phyloP scores from a whole-genome alignment of 164 flowering plant species.

The Aristolochia californica region DNA sequence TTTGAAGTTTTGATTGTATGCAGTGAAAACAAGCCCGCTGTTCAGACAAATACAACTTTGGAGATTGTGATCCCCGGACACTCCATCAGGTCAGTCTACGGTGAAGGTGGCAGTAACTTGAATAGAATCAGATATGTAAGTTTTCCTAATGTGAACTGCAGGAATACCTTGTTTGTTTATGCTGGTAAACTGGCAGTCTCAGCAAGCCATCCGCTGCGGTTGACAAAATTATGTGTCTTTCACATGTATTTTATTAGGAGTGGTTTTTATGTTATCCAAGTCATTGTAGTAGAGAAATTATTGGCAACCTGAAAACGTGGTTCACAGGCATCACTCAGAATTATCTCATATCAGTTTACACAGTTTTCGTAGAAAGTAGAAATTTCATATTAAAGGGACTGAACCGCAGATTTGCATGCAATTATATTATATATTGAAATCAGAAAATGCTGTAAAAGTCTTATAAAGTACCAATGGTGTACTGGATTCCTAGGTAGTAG shows the following conservation, averaged over 20 bases:
- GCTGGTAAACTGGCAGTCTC: too few species aligned
- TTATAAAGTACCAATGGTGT: not conserved
- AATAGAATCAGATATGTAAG: constrained; percentile 67
- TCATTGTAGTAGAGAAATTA: not conserved
- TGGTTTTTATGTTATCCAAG: too few species aligned
- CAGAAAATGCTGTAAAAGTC: not conserved
- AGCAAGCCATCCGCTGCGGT: too few species aligned
- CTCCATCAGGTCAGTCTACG: constrained; percentile 54
- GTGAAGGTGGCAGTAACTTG: constrained; percentile 71
- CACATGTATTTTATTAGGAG: too few species aligned
- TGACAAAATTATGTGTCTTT: too few species aligned
- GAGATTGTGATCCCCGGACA: constrained; percentile 66
- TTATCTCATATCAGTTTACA: not conserved
- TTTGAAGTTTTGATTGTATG: constrained; percentile 4
- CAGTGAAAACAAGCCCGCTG: constrained; percentile 63
- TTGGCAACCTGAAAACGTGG: too few species aligned
- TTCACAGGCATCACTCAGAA: too few species aligned
- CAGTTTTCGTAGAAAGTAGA: not conserved
- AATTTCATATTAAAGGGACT: not conserved
- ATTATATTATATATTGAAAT: not conserved
- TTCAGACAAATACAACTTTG: constrained; percentile 70
- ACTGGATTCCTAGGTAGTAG: not conserved
- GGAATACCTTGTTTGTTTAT: too few species aligned
- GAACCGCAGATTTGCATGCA: too few species aligned
- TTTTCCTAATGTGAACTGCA: not conserved